A percentile compares a stretch with the other conserved stretches of the same genome.
These are phyloP conservation scores for Hyparrhenia diplandra DNA, from an alignment of 176 grass and related monocot genomes.

Conservation along the genomic window DNA sequence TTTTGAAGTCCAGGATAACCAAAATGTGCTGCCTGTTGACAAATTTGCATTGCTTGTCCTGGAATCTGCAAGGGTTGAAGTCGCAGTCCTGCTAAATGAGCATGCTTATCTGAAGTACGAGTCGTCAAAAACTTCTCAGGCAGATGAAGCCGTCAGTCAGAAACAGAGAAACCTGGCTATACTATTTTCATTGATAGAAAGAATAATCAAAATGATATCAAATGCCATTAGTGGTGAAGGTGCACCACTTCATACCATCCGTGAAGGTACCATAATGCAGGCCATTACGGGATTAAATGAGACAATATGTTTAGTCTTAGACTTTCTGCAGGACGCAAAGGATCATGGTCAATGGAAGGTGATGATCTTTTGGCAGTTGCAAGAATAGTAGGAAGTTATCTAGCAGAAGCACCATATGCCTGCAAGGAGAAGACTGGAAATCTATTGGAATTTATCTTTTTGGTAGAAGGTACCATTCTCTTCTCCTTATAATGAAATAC, in stretches of 20 bases:
- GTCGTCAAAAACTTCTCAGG: slow-evolving; percentile 53
- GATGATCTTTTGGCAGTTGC: slow-evolving; percentile 85
- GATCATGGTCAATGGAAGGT: slow-evolving; percentile 82
- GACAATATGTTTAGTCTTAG: slow-evolving; percentile 74
- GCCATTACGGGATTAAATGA: slow-evolving; percentile 85
- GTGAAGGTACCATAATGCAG: slow-evolving; percentile 75
- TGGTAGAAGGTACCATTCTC: too few species aligned
- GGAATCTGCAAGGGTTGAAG: slow-evolving; percentile 90
- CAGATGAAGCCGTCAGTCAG: slow-evolving; percentile 42
- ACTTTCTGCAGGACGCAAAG: slow-evolving; percentile 85
- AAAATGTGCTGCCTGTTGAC: neutral
- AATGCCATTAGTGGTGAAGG: slow-evolving; percentile 55
- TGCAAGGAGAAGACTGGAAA: too few species aligned
- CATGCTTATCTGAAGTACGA: slow-evolving; percentile 89
- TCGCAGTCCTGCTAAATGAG: slow-evolving; percentile 84
- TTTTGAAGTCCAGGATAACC: too few species aligned
- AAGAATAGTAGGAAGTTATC: slow-evolving; percentile 65
- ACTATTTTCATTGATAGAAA: slow-evolving; percentile 88
- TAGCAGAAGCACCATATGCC: too few species aligned
- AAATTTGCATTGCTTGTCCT: slow-evolving; percentile 83
- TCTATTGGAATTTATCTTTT: too few species aligned
- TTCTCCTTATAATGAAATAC: too few species aligned
- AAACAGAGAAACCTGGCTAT: slow-evolving; percentile 83
- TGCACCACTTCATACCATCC: slow-evolving; percentile 33
- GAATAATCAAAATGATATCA: slow-evolving; percentile 88